Evolutionary conservation across 495 filamentous ascomycete genomes (phyloP).

Genomic region (Aspergillus saccharolyticus): DNA sequence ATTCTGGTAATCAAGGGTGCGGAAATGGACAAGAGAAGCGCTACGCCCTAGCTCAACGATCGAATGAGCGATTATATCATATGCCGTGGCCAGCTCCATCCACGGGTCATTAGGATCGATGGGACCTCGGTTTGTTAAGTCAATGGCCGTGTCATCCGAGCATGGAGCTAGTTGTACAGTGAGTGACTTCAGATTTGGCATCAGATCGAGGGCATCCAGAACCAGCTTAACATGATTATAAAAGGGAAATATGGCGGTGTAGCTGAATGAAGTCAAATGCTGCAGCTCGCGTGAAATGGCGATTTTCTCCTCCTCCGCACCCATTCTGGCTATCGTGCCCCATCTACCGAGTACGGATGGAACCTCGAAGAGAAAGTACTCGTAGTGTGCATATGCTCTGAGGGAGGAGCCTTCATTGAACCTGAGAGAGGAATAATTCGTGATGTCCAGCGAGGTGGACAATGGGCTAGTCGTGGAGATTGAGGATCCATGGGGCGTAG

Average conservation of each 20-base stretch:
- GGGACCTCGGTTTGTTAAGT: conserved; percentile 37
- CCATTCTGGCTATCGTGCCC: conserved; percentile 16
- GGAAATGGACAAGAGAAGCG: conserved; percentile 23
- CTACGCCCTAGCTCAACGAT: conserved; percentile 20
- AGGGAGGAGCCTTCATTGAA: conserved; percentile 42
- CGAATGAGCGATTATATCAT: conserved; percentile 32
- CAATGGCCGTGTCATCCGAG: conserved; percentile 27
- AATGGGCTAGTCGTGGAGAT: conserved; percentile 8
- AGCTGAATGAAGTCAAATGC: conserved; percentile 30
- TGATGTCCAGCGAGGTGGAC: conserved; percentile 18
- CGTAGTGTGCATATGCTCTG: conserved; percentile 41
- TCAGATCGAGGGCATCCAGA: conserved; percentile 24
- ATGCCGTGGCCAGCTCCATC: conserved; percentile 41
- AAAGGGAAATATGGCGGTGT: conserved; percentile 42
- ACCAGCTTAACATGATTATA: conserved; percentile 41
- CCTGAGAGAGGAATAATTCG: conserved; percentile 31
- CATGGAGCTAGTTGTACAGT: conserved; percentile 32
- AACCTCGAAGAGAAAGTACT: conserved; percentile 37
- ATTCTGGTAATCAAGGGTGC: conserved; percentile 26
- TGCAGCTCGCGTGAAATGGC: conserved; percentile 14
- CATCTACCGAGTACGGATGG: conserved; percentile 34
- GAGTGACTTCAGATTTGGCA: conserved; percentile 26
- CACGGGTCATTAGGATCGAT: conserved; percentile 41
- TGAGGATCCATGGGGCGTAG: neutral
- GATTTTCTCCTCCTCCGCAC: conserved; percentile 3